Evolutionary conservation across 805 yeast genomes (phyloP), one percentile per base, ranked within the genome.

Genomic region (Ogataea pignaliae): DNA sequence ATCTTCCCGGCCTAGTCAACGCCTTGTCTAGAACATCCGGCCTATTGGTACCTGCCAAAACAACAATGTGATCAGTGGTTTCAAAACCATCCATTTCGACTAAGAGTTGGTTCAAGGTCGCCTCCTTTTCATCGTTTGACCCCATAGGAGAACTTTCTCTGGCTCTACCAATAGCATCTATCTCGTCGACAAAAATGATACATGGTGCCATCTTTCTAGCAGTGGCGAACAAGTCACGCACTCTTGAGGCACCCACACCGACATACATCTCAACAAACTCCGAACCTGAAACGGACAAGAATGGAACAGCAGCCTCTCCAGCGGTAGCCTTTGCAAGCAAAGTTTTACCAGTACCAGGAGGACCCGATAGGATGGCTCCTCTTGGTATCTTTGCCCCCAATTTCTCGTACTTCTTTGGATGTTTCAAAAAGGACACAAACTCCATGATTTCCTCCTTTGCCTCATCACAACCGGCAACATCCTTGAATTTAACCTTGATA

Each of bases 281-380:
- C 6, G 98, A 90, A 51, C 99, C 99, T 1, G 96, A 87, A 15
- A 93, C 98, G 13, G 96, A 86, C 57, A 82, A 82, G 63, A 93
- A 93, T 36, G 99, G 97, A 34, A 93, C 99, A 45, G 93, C 95
- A 0, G 99, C 99, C 66, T 93, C 99, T 53, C 99, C 99, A 2
- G 99, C 99, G 40, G 98, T 93, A 5, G 99, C 99, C 62, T 88
- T 91, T 11, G 99, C 99, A 40, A 93, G 70, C 42, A 93, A 72
- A 1, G 99, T 93, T 64, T 93, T 93, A 80, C 99, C 99, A 10
- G 99, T 93, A 71, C 99, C 99, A 41, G 99, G 99, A 14, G 99
- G 96, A 39, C 99, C 99, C 1, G 96, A 85, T 45, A 93, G 71
- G 47, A 93, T 88, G 10, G 99, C 99, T 55, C 99, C 99, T 62